Evolutionary conservation across 2,329 filamentous ascomycete genomes (phyloP).

Genomic region (Trichoderma sp.): DNA sequence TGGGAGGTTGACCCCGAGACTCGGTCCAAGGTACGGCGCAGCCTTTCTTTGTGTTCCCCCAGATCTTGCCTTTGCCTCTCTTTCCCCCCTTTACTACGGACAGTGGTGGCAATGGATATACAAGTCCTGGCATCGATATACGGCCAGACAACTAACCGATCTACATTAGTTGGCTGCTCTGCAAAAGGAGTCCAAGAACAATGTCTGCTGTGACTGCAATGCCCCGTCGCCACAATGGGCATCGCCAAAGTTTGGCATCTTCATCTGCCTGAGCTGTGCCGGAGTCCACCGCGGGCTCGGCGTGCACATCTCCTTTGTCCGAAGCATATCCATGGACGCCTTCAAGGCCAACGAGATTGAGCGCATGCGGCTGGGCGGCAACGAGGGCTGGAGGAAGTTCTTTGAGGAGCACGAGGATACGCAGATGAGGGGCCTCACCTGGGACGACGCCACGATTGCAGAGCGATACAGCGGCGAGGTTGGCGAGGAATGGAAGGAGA

Average conservation of each 20-base stretch:
- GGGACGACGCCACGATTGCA: slow-evolving; percentile 86
- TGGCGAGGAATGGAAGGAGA: slow-evolving; percentile 94
- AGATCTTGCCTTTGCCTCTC: not conserved
- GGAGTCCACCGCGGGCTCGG: slow-evolving; percentile 92
- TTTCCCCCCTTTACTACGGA: slow-evolving; percentile 2
- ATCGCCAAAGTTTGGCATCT: slow-evolving; percentile 94
- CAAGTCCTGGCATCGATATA: not conserved
- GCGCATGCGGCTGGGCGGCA: slow-evolving; percentile 90
- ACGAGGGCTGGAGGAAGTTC: slow-evolving; percentile 82
- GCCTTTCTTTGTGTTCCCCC: slow-evolving; percentile 14
- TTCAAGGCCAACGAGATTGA: slow-evolving; percentile 93
- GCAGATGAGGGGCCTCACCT: slow-evolving; percentile 66
- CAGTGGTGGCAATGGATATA: slow-evolving; percentile 25
- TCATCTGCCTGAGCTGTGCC: slow-evolving; percentile 96
- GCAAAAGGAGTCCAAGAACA: slow-evolving; percentile 88
- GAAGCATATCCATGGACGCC: slow-evolving; percentile 97
- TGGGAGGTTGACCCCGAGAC: slow-evolving; percentile 99
- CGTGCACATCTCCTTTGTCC: slow-evolving; percentile 97
- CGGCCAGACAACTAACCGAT: slow-evolving; percentile 22
- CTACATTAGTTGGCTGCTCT: slow-evolving; percentile 74
- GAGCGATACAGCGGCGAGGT: slow-evolving; percentile 88
- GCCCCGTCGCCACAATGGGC: slow-evolving; percentile 98
- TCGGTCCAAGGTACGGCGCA: slow-evolving; percentile 74
- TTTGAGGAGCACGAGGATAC: slow-evolving; percentile 74
- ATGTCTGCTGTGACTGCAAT: slow-evolving; percentile 89